These are phyloP conservation scores for Boletus vermiculosoides DNA, from an alignment of 768 basidiomycete genomes.

Conservation along the genomic window DNA sequence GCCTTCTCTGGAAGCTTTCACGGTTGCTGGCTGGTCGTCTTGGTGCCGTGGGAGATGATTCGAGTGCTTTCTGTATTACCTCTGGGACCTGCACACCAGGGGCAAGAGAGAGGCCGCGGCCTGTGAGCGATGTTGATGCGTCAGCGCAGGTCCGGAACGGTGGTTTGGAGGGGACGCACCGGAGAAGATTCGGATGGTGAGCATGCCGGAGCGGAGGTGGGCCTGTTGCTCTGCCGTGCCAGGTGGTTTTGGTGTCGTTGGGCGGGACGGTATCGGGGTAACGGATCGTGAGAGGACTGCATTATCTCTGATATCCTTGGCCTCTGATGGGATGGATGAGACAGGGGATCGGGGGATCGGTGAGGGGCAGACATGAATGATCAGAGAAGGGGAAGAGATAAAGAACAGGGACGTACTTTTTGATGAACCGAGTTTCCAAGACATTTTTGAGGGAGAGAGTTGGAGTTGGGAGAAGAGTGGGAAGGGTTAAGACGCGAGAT, in stretches of 20 bases:
- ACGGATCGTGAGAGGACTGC: conserved; percentile 72
- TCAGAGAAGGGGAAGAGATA: background rate
- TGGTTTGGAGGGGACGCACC: conserved; percentile 45
- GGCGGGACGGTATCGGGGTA: conserved; percentile 78
- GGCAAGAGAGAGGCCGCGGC: conserved; percentile 78
- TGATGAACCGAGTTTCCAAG: conserved; percentile 51
- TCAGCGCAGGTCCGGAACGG: conserved; percentile 6
- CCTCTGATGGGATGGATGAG: conserved; percentile 40
- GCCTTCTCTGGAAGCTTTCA: conserved; percentile 89
- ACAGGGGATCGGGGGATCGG: conserved; percentile 9
- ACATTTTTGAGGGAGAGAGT: conserved; percentile 40
- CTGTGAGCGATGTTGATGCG: conserved; percentile 34
- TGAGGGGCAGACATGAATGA: background rate
- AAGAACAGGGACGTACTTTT: conserved; percentile 30
- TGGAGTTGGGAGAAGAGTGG: background rate
- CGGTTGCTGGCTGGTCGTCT: conserved; percentile 69
- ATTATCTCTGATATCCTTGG: conserved; percentile 70
- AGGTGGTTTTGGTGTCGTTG: conserved; percentile 69
- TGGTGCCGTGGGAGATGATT: conserved; percentile 51
- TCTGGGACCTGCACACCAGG: conserved; percentile 78
- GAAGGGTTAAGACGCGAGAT: conserved; percentile 1
- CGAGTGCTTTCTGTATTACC: conserved; percentile 80
- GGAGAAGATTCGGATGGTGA: conserved; percentile 95
- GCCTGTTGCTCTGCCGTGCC: conserved; percentile 44
- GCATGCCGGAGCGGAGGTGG: conserved; percentile 83